These are phyloP conservation scores for Emergomyces orientalis DNA, from an alignment of 2,329 filamentous ascomycete species.

Conservation along the genomic window DNA sequence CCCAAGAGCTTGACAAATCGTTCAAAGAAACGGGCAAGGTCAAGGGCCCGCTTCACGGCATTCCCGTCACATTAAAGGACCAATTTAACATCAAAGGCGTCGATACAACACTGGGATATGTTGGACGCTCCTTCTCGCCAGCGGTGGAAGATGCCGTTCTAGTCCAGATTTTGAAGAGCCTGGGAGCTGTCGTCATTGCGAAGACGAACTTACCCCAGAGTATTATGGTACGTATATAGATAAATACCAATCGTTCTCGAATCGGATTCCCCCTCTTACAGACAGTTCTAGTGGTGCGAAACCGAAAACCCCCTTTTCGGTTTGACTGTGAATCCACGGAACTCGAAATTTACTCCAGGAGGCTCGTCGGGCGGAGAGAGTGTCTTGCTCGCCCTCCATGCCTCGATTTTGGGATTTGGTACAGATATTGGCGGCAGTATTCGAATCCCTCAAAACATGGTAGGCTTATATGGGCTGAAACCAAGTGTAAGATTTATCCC, in stretches of 20 bases:
- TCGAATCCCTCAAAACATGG: conserved; percentile 45
- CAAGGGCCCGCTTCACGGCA: conserved; percentile 26
- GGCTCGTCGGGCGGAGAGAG: conserved; percentile 60
- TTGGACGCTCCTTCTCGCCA: conserved; percentile 13
- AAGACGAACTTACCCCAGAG: conserved; percentile 53
- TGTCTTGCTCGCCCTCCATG: conserved; percentile 51
- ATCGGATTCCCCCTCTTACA: background rate
- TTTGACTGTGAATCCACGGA: conserved; percentile 52
- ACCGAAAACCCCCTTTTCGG: conserved; percentile 49
- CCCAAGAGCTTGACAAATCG: conserved; percentile 26
- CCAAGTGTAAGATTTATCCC: conserved; percentile 20
- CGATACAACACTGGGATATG: conserved; percentile 16
- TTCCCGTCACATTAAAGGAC: conserved; percentile 25
- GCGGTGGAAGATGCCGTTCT: conserved; percentile 9
- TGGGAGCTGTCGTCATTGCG: conserved; percentile 48
- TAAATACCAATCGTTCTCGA: background rate
- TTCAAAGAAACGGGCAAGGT: conserved; percentile 29
- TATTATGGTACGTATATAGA: conserved; percentile 49
- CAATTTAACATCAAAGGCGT: conserved; percentile 15
- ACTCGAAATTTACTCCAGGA: conserved; percentile 55
- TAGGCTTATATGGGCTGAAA: conserved; percentile 37
- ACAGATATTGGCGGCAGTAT: conserved; percentile 52
- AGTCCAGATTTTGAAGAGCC: conserved; percentile 12
- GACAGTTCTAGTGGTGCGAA: conserved; percentile 40
- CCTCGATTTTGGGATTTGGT: conserved; percentile 52